Evolutionary conservation across 108 stramenopile species (phyloP), one percentile per base, ranked within the genome.

Genomic region (Cyclotella kingstonii): DNA sequence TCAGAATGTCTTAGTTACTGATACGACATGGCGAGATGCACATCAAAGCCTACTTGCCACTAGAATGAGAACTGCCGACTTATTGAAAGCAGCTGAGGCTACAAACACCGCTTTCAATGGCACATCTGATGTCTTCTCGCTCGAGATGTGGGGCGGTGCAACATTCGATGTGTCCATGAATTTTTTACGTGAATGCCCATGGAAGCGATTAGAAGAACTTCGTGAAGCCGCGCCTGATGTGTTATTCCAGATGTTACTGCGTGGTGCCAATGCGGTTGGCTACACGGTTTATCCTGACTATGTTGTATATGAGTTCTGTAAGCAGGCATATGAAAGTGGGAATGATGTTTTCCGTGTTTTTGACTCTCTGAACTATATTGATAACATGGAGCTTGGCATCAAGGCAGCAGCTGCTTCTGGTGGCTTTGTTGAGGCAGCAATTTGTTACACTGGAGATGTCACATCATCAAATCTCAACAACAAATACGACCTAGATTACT

Each of bases 11-110:
- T 56, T 98, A 17, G 45, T 98, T 21, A 98, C 94, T 9, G 97
- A 98, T 77, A 98, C 97, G 3, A 98, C 97, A n/a, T 93, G 91
- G 96, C 81, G 97, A 26, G 97, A 98, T 78, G 96, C 97, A 1
- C 97, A 98, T 65, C 97, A 98, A 67, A 90, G 88, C 11, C 83
- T 98, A 9, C 72, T 98, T 30, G 97, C 97, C 10, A 98, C 97
- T 19, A 76, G 97, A 17, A 76, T 97, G 69, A 73, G 97, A 25
- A 97, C 97, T 25, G 57, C 63, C 28, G 98, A 98, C 62, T 63
- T 98, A 41, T 81, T 95, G 29, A 85, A 85, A 27, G 86, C 91
- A 42, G 94, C 96, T 35, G 80, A 85, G 22, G 87, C 94, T 12
- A 98, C 95, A 9, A 78, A 80, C 49, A 44, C 58, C 14, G 72